phyloP scores from a whole-genome alignment of 2,329 filamentous ascomycete genomes.

The Fusarium siculi region DNA sequence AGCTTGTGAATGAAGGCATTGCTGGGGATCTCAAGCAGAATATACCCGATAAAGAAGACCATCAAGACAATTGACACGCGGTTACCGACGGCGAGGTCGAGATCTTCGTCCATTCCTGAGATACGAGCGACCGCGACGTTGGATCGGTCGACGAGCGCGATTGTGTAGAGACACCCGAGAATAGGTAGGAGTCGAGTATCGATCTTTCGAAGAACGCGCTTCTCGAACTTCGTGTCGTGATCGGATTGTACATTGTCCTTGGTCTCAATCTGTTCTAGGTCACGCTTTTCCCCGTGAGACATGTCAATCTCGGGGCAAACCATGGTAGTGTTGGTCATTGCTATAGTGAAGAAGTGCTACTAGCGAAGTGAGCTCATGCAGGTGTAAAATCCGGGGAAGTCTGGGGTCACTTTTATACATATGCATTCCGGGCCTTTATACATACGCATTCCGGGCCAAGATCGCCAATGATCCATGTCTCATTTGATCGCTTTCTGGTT shows the following conservation, averaged over 20 bases:
- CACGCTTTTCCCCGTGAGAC: slow-evolving; percentile 4
- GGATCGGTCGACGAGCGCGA: slow-evolving; percentile 28
- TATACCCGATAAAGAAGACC: slow-evolving; percentile 36
- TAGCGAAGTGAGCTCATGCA: background rate
- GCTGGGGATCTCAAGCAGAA: slow-evolving; percentile 27
- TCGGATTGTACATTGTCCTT: background rate
- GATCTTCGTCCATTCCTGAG: slow-evolving; percentile 30
- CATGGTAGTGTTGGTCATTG: background rate
- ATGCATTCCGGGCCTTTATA: background rate
- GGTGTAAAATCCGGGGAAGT: background rate
- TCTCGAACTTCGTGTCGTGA: slow-evolving; percentile 23
- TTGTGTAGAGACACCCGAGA: slow-evolving; percentile 28
- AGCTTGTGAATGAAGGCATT: slow-evolving; percentile 32
- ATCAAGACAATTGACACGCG: slow-evolving; percentile 17
- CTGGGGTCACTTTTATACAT: background rate
- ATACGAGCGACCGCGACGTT: slow-evolving; percentile 31
- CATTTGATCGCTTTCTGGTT: too few relatives aligned
- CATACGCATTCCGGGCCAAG: too few relatives aligned
- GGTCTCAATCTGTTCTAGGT: background rate
- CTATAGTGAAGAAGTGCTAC: background rate
- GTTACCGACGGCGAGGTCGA: slow-evolving; percentile 9
- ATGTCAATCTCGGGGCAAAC: background rate
- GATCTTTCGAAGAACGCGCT: slow-evolving; percentile 19
- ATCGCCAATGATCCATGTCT: background rate
- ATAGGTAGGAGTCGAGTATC: slow-evolving; percentile 24